A percentile compares a stretch with the other conserved stretches of the same genome.
Conservation (phyloP, 129 eudicot species). For the Apium graveolens region DNA sequence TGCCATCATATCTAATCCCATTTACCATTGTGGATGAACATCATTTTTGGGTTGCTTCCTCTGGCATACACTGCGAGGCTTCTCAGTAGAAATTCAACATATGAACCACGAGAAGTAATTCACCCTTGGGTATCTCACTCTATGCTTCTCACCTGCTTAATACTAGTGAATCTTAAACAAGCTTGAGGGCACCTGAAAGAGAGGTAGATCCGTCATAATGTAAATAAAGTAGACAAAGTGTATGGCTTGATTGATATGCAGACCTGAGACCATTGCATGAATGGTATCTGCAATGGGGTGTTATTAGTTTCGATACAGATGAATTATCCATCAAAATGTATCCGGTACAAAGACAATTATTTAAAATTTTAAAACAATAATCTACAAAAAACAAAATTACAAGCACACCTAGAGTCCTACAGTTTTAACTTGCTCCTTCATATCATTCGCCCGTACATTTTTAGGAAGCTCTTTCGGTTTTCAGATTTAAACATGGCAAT, state of each 20-base stretch:
- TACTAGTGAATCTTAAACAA: conserved; percentile 31
- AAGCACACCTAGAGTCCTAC: not conserved
- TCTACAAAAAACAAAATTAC: not conserved
- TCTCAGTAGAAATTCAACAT: not conserved
- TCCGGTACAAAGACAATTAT: not conserved
- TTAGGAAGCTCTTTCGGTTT: not conserved
- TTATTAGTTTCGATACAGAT: not conserved
- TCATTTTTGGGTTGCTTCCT: not conserved
- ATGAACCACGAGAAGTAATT: not conserved
- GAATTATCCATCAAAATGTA: not conserved
- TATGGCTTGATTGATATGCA: not conserved
- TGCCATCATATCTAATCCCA: not conserved
- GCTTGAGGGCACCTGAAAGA: conserved; percentile 47
- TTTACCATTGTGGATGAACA: not conserved
- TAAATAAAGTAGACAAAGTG: not conserved
- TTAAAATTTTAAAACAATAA: too few species aligned
- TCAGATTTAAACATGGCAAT: not conserved
- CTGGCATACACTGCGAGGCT: not conserved
- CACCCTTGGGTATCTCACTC: not conserved
- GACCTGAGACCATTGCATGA: not conserved
- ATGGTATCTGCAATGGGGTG: not conserved
- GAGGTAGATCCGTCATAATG: not conserved
- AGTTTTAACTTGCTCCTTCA: not conserved
- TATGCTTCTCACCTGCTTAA: conserved; percentile 1
- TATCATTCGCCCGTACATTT: not conserved